Base-by-base conservation (phyloP, 192 early-diverging fungal genomes). In the Coemansia sp. region DNA sequence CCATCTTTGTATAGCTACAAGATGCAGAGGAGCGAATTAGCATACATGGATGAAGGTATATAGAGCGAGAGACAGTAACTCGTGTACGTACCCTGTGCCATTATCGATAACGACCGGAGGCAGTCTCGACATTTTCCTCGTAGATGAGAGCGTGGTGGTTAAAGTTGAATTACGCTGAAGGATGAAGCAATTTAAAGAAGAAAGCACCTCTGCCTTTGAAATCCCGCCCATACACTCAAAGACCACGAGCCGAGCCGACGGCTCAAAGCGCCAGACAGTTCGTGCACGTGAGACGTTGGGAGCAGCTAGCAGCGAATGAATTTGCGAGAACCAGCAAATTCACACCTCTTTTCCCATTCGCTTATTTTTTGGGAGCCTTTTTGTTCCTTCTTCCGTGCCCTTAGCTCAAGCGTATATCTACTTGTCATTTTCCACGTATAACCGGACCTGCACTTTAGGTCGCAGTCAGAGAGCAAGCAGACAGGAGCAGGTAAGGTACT, bases 101-200 rank as follows among this genome's bases (percentile, higher is more conserved):
- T 98, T 98, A 84, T 98, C 96, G 73, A 98, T 95, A 72, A 98
- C 92, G 43, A 98, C 92, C 35, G 93, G 86, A 63, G 93, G 88
- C 10, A 82, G 62, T 64, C 48, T 75, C 23, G 74, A 69, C 79
- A 82, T 82, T 48, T 22, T 37, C 29, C 29, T 37, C 35, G n/a
- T 38, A 6, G 35, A 57, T 22, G 55, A 54, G 59, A 6, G 53
- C 21, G 63, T 17, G 8, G 8, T 45, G 19, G 17, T 51, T 14
- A 31, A 11, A 25, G 50, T n/a, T 49, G 17, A 56, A 57, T 19
- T 3, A 37, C 29, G 35, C 35, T 29, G 55, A 57, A 37, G 55
- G 26, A 26, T n/a, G 16, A 49, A 37, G 16, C 12, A 37, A 29
- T 45, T 45, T 10, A 45, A 45, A 45, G 41, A 14, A 41, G 39